phyloP scores from a whole-genome alignment of 805 yeast genomes.

The Candida tammaniensis region DNA sequence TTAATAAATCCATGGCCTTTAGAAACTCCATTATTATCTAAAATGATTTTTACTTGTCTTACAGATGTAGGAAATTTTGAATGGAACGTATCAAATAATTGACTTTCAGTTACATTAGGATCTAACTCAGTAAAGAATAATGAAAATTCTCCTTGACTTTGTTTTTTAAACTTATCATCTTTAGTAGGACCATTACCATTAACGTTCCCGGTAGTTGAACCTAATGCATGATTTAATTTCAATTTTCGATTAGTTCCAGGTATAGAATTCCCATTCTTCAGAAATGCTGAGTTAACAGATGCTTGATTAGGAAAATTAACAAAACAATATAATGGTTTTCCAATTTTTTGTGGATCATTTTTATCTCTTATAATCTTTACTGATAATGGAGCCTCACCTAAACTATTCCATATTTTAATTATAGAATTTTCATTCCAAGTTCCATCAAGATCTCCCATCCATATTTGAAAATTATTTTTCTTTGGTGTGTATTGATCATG shows the following conservation, averaged over 20 bases:
- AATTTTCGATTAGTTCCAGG: conserved; percentile 63
- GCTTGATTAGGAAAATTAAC: conserved; percentile 64
- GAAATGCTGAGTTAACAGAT: conserved; percentile 63
- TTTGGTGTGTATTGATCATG: neutral
- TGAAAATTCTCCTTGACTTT: conserved; percentile 36
- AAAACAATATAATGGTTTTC: conserved; percentile 61
- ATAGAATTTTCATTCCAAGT: conserved; percentile 75
- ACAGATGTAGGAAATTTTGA: conserved; percentile 65
- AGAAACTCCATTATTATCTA: conserved; percentile 66
- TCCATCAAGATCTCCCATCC: conserved; percentile 93
- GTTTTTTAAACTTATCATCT: conserved; percentile 2
- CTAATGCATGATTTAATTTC: conserved; percentile 78
- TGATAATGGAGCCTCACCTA: conserved; percentile 58
- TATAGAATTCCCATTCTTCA: conserved; percentile 64
- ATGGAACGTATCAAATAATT: conserved; percentile 63
- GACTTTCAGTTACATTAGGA: conserved; percentile 66
- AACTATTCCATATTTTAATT: conserved; percentile 62
- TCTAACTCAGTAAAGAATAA: conserved; percentile 85
- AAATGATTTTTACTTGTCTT: conserved; percentile 73
- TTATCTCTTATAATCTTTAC: conserved; percentile 75
- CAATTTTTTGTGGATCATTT: conserved; percentile 36
- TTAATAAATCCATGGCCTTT: conserved; percentile 92
- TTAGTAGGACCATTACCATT: neutral
- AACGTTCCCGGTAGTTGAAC: neutral
- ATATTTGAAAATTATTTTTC: conserved; percentile 40